phyloP scores from a whole-genome alignment of 2,329 filamentous ascomycete genomes.

The Thelonectria olida region DNA sequence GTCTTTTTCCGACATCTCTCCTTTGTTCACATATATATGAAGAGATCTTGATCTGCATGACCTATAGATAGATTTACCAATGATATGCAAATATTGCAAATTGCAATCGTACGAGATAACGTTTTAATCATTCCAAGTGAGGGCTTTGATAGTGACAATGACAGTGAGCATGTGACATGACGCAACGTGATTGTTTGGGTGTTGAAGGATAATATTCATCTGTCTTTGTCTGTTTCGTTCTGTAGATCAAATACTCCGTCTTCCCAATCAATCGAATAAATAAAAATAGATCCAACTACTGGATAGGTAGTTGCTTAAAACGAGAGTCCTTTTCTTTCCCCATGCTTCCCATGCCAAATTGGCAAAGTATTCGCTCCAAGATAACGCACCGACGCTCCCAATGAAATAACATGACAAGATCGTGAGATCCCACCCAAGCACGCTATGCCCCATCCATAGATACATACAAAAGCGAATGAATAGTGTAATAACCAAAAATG shows the following conservation, averaged over 20 bases:
- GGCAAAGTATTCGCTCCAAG: slow-evolving; percentile 24
- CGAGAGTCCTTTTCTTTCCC: slow-evolving; percentile 4
- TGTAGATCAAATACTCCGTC: not conserved
- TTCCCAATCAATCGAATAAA: not conserved
- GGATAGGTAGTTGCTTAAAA: not conserved
- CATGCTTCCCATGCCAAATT: slow-evolving; percentile 10
- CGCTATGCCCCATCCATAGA: slow-evolving; percentile 27
- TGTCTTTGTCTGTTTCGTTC: not conserved
- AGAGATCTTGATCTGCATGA: not conserved
- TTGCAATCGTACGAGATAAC: not conserved
- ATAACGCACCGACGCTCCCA: slow-evolving; percentile 24
- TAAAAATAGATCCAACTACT: too few relatives aligned
- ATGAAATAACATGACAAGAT: slow-evolving; percentile 4
- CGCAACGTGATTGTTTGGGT: not conserved
- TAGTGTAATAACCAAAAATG: slow-evolving; percentile 22
- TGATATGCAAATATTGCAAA: slow-evolving; percentile 34
- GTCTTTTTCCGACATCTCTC: slow-evolving; percentile 8
- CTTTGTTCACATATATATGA: slow-evolving; percentile 9
- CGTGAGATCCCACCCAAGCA: slow-evolving; percentile 2
- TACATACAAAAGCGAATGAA: slow-evolving; percentile 26
- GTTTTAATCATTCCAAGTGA: too few relatives aligned
- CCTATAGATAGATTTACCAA: slow-evolving; percentile 29
- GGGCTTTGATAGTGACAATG: too few relatives aligned
- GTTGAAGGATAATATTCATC: too few relatives aligned
- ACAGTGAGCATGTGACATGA: not conserved